These are phyloP conservation scores for Penicillium sp. DNA, from an alignment of 2,329 filamentous ascomycete species.

Conservation along the genomic window DNA sequence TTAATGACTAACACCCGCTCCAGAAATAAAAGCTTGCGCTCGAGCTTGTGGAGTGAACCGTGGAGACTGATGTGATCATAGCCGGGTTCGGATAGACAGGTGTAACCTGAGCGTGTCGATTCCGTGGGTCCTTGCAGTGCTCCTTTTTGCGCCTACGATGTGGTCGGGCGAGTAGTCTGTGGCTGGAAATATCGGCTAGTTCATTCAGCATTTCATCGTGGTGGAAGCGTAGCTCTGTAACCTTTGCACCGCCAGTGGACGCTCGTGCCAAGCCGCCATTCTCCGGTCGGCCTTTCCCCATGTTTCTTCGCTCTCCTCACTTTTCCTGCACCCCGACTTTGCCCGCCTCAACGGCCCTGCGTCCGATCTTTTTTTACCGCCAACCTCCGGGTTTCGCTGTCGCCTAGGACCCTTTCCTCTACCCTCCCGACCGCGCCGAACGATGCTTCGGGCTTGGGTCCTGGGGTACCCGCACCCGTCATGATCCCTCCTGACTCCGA, in stretches of 20 bases:
- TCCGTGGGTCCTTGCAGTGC: constrained; percentile 6
- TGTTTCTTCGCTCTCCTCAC: constrained; percentile 17
- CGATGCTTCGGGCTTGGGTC: constrained; percentile 33
- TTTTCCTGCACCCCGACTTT: constrained; percentile 16
- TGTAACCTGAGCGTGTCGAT: constrained; percentile 10
- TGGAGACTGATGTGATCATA: neutral
- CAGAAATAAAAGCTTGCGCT: too few relatives aligned
- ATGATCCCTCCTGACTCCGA: constrained; percentile 39
- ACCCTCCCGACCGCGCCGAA: constrained; percentile 22
- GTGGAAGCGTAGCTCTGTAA: constrained; percentile 10
- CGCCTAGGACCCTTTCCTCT: constrained; percentile 4
- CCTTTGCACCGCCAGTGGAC: constrained; percentile 14
- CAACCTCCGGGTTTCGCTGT: neutral
- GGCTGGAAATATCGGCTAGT: neutral
- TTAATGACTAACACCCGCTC: neutral
- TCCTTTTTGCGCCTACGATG: neutral
- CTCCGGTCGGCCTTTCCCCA: constrained; percentile 32
- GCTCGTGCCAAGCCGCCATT: constrained; percentile 30
- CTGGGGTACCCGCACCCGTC: constrained; percentile 39
- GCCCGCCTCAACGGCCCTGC: constrained; percentile 4
- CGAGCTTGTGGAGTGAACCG: neutral
- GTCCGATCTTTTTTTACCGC: neutral
- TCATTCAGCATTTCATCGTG: neutral
- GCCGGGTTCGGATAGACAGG: constrained; percentile 9
- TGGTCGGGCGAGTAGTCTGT: neutral